Evolutionary conservation across 192 early-diverging fungal genomes (phyloP).

Genomic region (Coemansia sp.): DNA sequence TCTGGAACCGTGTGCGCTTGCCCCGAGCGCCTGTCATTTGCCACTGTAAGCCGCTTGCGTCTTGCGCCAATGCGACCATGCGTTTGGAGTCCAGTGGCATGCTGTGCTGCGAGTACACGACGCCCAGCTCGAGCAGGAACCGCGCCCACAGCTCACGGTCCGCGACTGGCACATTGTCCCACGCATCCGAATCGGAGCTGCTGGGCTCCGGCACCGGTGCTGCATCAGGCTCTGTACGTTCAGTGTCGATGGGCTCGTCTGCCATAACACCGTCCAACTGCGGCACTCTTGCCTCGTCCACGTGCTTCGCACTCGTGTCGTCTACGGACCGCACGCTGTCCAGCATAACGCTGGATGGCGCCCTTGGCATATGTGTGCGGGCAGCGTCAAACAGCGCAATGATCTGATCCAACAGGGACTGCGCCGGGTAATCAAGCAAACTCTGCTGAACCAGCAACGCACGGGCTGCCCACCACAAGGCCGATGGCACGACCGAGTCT

Average conservation of each 20-base stretch:
- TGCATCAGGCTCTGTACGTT: background rate
- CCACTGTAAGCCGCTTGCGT: constrained; percentile 78
- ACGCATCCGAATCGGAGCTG: background rate
- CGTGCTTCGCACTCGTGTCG: background rate
- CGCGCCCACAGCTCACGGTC: constrained; percentile 57
- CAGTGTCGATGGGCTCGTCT: background rate
- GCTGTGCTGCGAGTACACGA: constrained; percentile 76
- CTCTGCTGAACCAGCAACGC: constrained; percentile 73
- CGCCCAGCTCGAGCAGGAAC: constrained; percentile 74
- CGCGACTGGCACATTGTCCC: constrained; percentile 5
- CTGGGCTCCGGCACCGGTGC: background rate
- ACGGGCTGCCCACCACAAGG: constrained; percentile 76
- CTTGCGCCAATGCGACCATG: constrained; percentile 72
- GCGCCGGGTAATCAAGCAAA: constrained; percentile 49
- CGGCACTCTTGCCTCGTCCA: background rate
- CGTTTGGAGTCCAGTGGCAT: constrained; percentile 66
- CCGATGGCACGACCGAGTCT: constrained; percentile 29
- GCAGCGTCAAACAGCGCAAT: constrained; percentile 15
- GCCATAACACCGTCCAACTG: background rate
- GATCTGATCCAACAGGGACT: constrained; percentile 60
- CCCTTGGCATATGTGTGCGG: constrained; percentile 13
- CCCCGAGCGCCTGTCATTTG: constrained; percentile 87
- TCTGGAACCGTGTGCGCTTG: constrained; percentile 90
- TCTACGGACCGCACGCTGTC: background rate
- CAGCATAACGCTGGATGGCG: constrained; percentile 14